phyloP scores from a whole-genome alignment of 163 green algal genomes.

The Prototheca wickerhamii region DNA sequence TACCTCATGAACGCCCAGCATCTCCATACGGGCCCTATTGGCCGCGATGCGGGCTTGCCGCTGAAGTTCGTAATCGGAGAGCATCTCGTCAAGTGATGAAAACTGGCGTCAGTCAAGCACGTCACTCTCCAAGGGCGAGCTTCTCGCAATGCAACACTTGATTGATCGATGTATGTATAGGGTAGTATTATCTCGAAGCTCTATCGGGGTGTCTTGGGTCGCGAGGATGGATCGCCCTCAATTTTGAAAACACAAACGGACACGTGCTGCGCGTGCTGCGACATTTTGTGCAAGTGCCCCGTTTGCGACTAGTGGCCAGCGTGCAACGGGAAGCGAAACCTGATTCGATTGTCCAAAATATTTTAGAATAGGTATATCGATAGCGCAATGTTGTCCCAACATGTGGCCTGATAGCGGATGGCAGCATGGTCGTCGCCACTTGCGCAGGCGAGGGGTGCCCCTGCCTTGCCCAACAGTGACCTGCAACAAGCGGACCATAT shows the following conservation, averaged over 20 bases:
- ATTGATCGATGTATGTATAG: not conserved
- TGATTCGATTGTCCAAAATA: not conserved
- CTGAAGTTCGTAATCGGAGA: slow-evolving; percentile 25
- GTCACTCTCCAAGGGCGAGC: not conserved
- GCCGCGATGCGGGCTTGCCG: slow-evolving; percentile 26
- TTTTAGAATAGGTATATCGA: not conserved
- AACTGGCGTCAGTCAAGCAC: not conserved
- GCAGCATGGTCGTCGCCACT: too few relatives aligned
- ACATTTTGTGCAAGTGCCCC: not conserved
- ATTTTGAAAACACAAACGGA: not conserved
- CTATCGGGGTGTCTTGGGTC: not conserved
- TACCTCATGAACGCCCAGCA: slow-evolving; percentile 21
- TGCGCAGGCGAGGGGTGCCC: too few relatives aligned
- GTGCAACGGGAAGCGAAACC: not conserved
- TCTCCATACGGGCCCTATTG: slow-evolving; percentile 25
- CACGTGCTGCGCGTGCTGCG: not conserved
- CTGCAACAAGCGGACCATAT: too few relatives aligned
- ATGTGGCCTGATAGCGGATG: too few relatives aligned
- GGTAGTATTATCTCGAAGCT: not conserved
- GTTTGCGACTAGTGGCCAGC: too few relatives aligned
- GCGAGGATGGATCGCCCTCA: not conserved
- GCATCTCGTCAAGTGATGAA: not conserved
- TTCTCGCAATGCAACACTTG: not conserved
- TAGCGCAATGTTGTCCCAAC: too few relatives aligned
- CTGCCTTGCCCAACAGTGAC: too few relatives aligned